Conservation (phyloP, 768 basidiomycete species). For the Calocybe cyanea region DNA sequence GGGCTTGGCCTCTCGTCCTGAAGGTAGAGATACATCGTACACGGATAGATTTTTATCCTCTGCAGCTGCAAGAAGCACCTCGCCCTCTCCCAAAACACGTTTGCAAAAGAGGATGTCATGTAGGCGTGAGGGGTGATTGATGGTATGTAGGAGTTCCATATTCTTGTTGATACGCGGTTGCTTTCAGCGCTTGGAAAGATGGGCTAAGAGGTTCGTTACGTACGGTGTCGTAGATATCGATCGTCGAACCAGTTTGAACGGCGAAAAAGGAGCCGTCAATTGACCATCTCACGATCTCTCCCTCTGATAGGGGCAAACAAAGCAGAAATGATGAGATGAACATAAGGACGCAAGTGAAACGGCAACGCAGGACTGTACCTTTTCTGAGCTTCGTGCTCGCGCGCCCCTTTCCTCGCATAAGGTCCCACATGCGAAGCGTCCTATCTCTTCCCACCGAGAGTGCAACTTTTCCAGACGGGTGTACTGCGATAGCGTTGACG, state of each 20-base stretch:
- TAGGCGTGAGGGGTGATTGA: conserved; percentile 77
- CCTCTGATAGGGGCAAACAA: conserved; percentile 60
- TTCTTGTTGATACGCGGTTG: conserved; percentile 46
- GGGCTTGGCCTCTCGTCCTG: conserved; percentile 42
- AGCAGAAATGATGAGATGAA: not conserved
- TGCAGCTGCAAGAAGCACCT: conserved; percentile 77
- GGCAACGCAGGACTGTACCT: conserved; percentile 43
- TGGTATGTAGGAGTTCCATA: conserved; percentile 70
- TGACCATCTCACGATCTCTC: conserved; percentile 90
- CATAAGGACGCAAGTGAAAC: not conserved
- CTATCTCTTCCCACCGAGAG: conserved; percentile 88
- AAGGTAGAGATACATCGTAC: conserved; percentile 61
- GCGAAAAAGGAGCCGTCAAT: conserved; percentile 71
- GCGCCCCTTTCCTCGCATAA: conserved; percentile 89
- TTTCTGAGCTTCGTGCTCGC: conserved; percentile 88
- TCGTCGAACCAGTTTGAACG: conserved; percentile 69
- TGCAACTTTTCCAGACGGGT: conserved; percentile 90
- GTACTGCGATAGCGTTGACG: conserved; percentile 86
- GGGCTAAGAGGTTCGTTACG: conserved; percentile 9
- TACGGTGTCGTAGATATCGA: conserved; percentile 85
- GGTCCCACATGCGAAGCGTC: conserved; percentile 96
- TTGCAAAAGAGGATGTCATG: conserved; percentile 80
- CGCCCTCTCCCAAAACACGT: conserved; percentile 50
- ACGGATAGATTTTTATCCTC: conserved; percentile 88
- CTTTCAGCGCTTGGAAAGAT: conserved; percentile 3